A percentile compares a stretch with the other conserved stretches of the same genome.
These are phyloP conservation scores for Musa schizocarpa DNA, from an alignment of 176 grass and related monocot genomes.

Conservation along the genomic window DNA sequence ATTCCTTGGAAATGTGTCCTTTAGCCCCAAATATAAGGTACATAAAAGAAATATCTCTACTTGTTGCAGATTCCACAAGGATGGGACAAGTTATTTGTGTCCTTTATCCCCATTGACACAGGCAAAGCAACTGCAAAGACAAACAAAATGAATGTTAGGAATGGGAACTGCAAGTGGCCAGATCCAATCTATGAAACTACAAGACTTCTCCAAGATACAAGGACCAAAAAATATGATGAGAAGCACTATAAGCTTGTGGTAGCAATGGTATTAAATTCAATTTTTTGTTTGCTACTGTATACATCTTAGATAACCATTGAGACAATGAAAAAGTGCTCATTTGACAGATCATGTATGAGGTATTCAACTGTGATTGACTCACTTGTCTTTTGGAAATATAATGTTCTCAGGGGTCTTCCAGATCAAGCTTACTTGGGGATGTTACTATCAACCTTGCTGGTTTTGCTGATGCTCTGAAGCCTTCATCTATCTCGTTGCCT, in stretches of 20 bases:
- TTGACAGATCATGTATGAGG: not conserved
- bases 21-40: too few relatives aligned
- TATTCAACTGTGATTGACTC: constrained; percentile 25
- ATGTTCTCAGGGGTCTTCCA: constrained; percentile 71
- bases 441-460: constrained; percentile 91
- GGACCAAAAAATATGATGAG: constrained; percentile 86
- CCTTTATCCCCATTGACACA: constrained; percentile 77
- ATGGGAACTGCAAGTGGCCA: constrained; percentile 88
- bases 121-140: constrained; percentile 86
- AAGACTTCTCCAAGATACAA: constrained; percentile 83
- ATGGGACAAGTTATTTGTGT: constrained; percentile 97
- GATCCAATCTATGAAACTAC: constrained; percentile 99
- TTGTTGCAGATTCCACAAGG: constrained; percentile 84
- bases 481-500: constrained; percentile 66
- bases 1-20: too few relatives aligned
- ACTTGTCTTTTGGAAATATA: constrained; percentile 10
- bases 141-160: constrained; percentile 93
- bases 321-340: too few relatives aligned
- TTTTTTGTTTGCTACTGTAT: not conserved
- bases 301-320: too few relatives aligned
- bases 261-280: constrained; percentile 57
- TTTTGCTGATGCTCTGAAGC: constrained; percentile 92
- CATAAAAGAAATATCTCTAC: constrained; percentile 12
- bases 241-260: constrained; percentile 93
- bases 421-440: constrained; percentile 87